Evolutionary conservation across 345 rosid genomes (phyloP).

Genomic region (Carallia brachiata): DNA sequence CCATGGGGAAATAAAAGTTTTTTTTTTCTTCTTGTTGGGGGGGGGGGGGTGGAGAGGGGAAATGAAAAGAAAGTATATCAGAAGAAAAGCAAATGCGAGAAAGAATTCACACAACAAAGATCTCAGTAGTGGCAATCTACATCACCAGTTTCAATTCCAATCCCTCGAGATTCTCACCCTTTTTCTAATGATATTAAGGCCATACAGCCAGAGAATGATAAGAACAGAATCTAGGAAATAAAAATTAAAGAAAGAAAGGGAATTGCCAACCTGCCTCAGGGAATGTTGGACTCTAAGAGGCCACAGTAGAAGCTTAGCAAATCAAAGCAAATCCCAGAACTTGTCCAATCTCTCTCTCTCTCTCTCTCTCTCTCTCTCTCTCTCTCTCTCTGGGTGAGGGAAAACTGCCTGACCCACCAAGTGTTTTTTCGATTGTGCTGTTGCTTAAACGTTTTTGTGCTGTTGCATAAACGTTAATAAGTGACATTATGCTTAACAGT

Average conservation of each 20-base stretch:
- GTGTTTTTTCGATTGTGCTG: slow-evolving; percentile 8
- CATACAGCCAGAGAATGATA: slow-evolving; percentile 9
- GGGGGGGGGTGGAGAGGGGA: background rate
- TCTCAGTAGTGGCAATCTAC: slow-evolving; percentile 27
- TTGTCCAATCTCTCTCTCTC: slow-evolving; percentile 1
- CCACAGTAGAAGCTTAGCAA: slow-evolving; percentile 31
- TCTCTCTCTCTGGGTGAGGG: too few species aligned
- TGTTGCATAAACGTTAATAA: too few species aligned
- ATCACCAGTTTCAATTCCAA: slow-evolving; percentile 35
- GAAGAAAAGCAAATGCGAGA: slow-evolving; percentile 2
- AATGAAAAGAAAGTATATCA: background rate
- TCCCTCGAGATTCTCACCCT: slow-evolving; percentile 52
- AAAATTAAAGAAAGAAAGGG: background rate
- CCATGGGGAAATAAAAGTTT: slow-evolving; percentile 1
- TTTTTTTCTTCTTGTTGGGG: too few species aligned
- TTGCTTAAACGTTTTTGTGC: slow-evolving; percentile 3
- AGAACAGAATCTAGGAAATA: slow-evolving; percentile 23
- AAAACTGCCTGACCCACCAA: slow-evolving; percentile 26
- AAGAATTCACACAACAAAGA: slow-evolving; percentile 34
- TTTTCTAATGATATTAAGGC: too few species aligned
- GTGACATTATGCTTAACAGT: slow-evolving; percentile 32
- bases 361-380: too few species aligned
- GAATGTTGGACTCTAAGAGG: slow-evolving; percentile 55
- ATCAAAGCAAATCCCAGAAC: slow-evolving; percentile 27
- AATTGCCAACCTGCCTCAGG: slow-evolving; percentile 28